phyloP scores from a whole-genome alignment of 495 filamentous ascomycete species.

The Neohortaea acidophila region DNA sequence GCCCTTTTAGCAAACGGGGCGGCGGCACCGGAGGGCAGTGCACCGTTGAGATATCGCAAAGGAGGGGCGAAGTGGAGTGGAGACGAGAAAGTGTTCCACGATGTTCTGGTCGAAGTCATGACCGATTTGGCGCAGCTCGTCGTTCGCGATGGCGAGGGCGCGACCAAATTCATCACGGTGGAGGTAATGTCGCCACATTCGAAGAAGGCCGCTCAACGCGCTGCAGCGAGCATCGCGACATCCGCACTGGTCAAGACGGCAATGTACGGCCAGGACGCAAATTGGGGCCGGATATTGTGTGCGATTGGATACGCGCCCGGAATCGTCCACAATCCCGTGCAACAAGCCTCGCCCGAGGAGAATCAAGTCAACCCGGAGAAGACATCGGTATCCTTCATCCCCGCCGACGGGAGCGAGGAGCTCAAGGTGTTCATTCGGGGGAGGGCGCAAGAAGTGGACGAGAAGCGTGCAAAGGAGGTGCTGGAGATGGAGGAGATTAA shows the following conservation, averaged over 20 bases:
- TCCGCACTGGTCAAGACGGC: constrained; percentile 95
- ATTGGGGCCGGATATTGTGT: constrained; percentile 96
- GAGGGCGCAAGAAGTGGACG: constrained; percentile 86
- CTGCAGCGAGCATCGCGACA: constrained; percentile 81
- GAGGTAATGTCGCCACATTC: constrained; percentile 59
- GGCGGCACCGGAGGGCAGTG: constrained; percentile 43
- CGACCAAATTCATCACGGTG: constrained; percentile 94
- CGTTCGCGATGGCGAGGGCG: constrained; percentile 91
- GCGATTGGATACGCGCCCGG: constrained; percentile 74
- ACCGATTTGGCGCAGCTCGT: constrained; percentile 79
- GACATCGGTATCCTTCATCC: constrained; percentile 84
- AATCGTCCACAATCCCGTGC: constrained; percentile 5
- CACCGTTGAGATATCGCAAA: background rate
- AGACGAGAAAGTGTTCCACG: constrained; percentile 49
- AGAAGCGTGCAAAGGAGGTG: constrained; percentile 69
- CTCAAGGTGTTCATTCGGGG: constrained; percentile 78
- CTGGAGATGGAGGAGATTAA: constrained; percentile 55
- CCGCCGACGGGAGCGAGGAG: constrained; percentile 62
- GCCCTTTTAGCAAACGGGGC: constrained; percentile 89
- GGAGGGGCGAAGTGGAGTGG: constrained; percentile 5
- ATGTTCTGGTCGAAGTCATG: constrained; percentile 59
- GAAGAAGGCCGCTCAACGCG: constrained; percentile 32
- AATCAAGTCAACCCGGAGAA: constrained; percentile 52
- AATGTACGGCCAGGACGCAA: constrained; percentile 89
- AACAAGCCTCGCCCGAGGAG: background rate